phyloP scores from a whole-genome alignment of 345 rosid species.

The Linum trigynum region DNA sequence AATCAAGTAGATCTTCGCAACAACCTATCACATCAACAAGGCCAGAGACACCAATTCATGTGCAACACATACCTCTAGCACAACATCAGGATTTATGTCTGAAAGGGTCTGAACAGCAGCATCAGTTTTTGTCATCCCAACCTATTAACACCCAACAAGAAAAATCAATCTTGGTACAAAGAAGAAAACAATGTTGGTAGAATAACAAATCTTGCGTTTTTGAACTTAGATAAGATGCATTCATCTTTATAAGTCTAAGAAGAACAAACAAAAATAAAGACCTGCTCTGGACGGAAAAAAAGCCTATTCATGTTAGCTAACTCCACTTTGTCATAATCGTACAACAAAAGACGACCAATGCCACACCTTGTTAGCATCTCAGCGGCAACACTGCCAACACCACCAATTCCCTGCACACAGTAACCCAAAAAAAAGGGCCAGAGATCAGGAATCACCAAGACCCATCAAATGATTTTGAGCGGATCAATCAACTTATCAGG shows the following conservation, averaged over 20 bases:
- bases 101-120: constrained; percentile 96
- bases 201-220: neutral
- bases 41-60: constrained; percentile 5
- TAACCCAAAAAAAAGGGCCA: neutral
- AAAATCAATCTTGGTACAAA: neutral
- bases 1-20: neutral
- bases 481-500: too few species aligned
- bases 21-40: neutral
- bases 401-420: constrained; percentile 74
- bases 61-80: constrained; percentile 50
- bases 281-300: constrained; percentile 97
- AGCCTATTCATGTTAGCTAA: constrained; percentile 95
- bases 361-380: constrained; percentile 99
- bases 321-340: constrained; percentile 93
- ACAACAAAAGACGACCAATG: constrained; percentile 86
- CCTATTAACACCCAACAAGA: constrained; percentile 28
- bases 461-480: too few species aligned
- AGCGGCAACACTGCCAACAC: constrained; percentile 98
- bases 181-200: neutral
- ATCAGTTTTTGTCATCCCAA: constrained; percentile 98
- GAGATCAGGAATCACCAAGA: neutral
- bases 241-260: too few species aligned
- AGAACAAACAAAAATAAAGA: constrained; percentile 13
- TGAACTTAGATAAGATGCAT: too few species aligned
- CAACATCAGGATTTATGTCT: constrained; percentile 89